These are phyloP conservation scores for Chaetomiaceae sp. DNA, from an alignment of 2,329 filamentous ascomycete species.

Conservation along the genomic window DNA sequence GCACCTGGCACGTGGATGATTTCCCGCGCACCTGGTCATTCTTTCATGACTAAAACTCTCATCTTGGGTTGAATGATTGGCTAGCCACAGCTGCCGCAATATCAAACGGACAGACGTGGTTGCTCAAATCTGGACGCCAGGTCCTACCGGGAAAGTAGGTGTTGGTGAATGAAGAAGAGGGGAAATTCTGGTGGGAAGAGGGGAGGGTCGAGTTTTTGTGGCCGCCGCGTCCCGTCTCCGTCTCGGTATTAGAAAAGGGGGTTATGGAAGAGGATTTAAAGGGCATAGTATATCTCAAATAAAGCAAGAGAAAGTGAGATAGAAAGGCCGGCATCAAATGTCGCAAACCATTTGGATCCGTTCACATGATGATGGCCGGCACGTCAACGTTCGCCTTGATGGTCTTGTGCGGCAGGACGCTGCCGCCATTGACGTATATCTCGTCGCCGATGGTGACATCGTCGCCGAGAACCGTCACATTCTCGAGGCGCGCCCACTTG, in stretches of 20 bases:
- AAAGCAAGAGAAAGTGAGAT: neutral
- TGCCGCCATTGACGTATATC: constrained; percentile 97
- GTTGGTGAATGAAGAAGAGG: neutral
- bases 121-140: neutral
- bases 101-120: neutral
- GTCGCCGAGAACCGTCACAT: constrained; percentile 95
- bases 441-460: constrained; percentile 97
- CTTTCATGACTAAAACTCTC: neutral
- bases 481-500: constrained; percentile 93
- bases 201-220: neutral
- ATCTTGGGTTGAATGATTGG: neutral
- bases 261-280: constrained; percentile 1
- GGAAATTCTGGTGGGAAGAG: neutral
- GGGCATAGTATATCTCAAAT: constrained; percentile 9
- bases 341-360: neutral
- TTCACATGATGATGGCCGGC: constrained; percentile 64
- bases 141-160: neutral
- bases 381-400: constrained; percentile 97
- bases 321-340: neutral
- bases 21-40: too few species aligned
- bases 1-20: too few species aligned
- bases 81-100: neutral
- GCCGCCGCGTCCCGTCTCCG: constrained; percentile 3
- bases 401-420: constrained; percentile 93
- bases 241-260: constrained; percentile 8